Evolutionary conservation across 257 asterid species (phyloP), one percentile per base, ranked within the genome.

Genomic region (Gentiana macrophylla): DNA sequence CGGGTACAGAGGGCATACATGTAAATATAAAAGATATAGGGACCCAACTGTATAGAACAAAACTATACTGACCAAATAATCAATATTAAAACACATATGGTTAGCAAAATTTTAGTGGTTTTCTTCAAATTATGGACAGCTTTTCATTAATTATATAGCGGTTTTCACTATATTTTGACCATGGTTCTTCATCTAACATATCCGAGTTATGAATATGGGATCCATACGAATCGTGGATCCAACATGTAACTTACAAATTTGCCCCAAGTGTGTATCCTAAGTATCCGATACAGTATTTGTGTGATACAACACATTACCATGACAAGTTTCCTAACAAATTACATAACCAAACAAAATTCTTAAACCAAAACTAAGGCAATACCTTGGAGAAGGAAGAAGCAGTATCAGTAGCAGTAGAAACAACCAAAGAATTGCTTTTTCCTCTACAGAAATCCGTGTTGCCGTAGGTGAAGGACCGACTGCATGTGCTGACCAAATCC

Each of bases 341-440:
- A 33, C 53, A 3, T 37, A 36, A 49, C 67, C 60, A 24, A 24
- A 24, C 24, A 24, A 24, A 24, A 24, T 24, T 24, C 24, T 24
- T 24, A 24, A 24, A 24, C 24, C 24, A 24, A 24, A 52, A 59
- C 54, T 47, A 53, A 53, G 62, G 52, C 41, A 55, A 51, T 59
- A 72, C 77, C 77, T 72, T 72, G 65, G 62, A 63, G 68, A 72
- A 72, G 52, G 70, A 72, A 63, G 60, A 57, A 51, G 63, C 52
- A 67, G 67, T 54, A 63, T 41, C 50, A 37, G 12, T 37, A 13
- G 62, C 43, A 51, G 68, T 52, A 65, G 48, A 32, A 65, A 48
- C n/a, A 45, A n/a, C 44, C 44, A 53, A 9, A 57, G 46, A 35
- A 62, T 43, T 8, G 55, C 70, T 55, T 32, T 63, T 48, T 41